Percentiles rank a stretch among this genome's conserved stretches.
Evolutionary conservation across 352 stramenopile genomes (phyloP).

Genomic region (Lagenidium sp.): DNA sequence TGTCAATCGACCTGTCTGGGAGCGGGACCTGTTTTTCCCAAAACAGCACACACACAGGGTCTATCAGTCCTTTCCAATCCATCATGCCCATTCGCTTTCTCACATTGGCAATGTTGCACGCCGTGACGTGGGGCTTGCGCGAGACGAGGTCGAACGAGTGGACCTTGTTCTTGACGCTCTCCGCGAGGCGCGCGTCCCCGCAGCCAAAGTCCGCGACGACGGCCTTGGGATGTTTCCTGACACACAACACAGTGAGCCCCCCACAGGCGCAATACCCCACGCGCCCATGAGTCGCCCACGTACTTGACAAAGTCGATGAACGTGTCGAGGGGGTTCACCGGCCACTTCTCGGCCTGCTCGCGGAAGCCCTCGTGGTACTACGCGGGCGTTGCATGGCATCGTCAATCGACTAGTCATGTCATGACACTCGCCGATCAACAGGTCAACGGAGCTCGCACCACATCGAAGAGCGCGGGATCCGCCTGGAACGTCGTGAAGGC

Average conservation of each 20-base stretch:
- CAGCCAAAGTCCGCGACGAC: constrained; percentile 98
- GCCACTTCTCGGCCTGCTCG: constrained; percentile 96
- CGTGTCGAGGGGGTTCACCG: constrained; percentile 95
- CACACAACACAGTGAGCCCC: background rate
- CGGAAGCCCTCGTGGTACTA: constrained; percentile 97
- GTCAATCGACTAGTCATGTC: too few relatives aligned
- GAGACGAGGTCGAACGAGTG: constrained; percentile 98
- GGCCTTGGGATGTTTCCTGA: constrained; percentile 46
- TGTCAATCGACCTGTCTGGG: constrained; percentile 83
- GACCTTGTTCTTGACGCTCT: constrained; percentile 85
- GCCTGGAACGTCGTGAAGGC: constrained; percentile 90
- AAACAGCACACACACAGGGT: too few relatives aligned
- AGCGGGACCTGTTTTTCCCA: constrained; percentile 90
- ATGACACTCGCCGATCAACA: too few relatives aligned
- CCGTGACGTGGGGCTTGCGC: constrained; percentile 84
- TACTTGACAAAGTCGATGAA: constrained; percentile 94
- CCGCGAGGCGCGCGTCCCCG: constrained; percentile 93
- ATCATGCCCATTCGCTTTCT: too few relatives aligned
- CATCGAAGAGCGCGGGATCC: constrained; percentile 94
- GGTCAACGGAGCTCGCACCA: too few relatives aligned
- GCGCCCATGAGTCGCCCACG: constrained; percentile 4
- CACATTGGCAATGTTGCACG: constrained; percentile 96
- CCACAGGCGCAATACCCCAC: constrained; percentile 1
- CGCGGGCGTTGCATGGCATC: too few relatives aligned
- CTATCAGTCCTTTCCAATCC: too few relatives aligned